A percentile compares a stretch with the other conserved stretches of the same genome.
Conservation (phyloP, 2,329 filamentous ascomycete species). For the Fusarium xyrophilum region DNA sequence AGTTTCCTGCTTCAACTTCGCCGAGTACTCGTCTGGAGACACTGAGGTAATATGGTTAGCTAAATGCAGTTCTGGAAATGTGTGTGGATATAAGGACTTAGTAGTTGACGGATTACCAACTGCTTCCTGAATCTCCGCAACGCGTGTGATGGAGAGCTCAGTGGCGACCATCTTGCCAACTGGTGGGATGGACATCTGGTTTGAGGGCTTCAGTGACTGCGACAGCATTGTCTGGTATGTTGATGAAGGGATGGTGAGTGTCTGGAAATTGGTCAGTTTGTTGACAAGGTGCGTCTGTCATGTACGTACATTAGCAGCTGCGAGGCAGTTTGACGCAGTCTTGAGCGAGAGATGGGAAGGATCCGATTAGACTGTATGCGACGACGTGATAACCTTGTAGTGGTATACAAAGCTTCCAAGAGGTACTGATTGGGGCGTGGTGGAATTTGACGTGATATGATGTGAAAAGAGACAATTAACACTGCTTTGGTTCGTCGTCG, state of each 20-base stretch:
- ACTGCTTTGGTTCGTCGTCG: too few species aligned
- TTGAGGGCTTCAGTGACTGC: not conserved
- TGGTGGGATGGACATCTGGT: not conserved
- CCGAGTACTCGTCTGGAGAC: not conserved
- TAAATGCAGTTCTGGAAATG: rapidly evolving
- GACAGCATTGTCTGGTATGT: not conserved
- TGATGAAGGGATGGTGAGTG: not conserved
- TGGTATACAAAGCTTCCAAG: too few species aligned
- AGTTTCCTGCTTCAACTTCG: not conserved
- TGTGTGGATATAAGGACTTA: not conserved
- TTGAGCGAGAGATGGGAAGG: too few species aligned
- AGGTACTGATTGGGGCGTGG: too few species aligned
- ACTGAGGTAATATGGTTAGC: not conserved
- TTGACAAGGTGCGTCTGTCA: too few species aligned
- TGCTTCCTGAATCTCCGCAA: not conserved
- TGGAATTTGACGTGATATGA: too few species aligned
- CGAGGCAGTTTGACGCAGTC: too few species aligned
- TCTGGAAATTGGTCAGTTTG: not conserved
- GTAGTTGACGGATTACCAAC: not conserved
- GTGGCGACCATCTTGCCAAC: not conserved
- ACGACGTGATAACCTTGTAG: too few species aligned
- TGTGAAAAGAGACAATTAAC: too few species aligned
- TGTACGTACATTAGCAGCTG: too few species aligned
- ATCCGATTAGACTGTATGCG: too few species aligned
- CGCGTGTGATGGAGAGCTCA: rapidly evolving